Base-by-base conservation (phyloP, 2,329 filamentous ascomycete species). In the Calonectria hongkongensis region DNA sequence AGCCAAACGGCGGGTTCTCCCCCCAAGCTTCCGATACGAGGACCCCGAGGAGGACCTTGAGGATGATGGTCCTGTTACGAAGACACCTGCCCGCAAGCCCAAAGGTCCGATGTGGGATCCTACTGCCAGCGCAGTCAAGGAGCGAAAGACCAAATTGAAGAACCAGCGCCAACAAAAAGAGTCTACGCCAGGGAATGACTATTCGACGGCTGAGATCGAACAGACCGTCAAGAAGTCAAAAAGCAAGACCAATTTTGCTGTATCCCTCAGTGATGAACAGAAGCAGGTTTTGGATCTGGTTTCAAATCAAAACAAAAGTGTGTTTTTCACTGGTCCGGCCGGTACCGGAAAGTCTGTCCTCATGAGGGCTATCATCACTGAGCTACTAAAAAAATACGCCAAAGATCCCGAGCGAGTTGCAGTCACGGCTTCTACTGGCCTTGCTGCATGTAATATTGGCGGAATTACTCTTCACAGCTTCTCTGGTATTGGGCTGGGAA, bases 291-390 rank as follows among this genome's bases (percentile, higher is more conserved):
- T 97, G 70, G 92, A 95, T 56, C 87, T 98, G 25, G 96, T 99
- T 12, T 90, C 95, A 9, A 90, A 97, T 27, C 87, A 94, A 75
- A 90, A 90, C 72, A 93, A 95, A 83, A 98, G 96, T 79, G 96
- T 98, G 2, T 99, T 99, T 87, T 99, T 99, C 83, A 99, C 97
- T 1, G 97, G 97, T 78, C 98, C 97, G 72, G 97, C 97, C 71
- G 95, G 94, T 88, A 98, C 97, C 5, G 97, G 97, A 83, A 99
- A 99, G 87, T 99, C 97, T 1, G 96, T 99, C 4, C 86, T 99
- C 70, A 95, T 99, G 89, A 91, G 96, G 75, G 92, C 97, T 76
- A 98, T 98, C 73, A 98, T 99, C 78, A 86, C 90, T 6, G 92
- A 94, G 4, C 82, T 99, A 64, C 94, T 94, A 73, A 91, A 91